Base-by-base conservation (phyloP, 1,284 basidiomycete species). In the Cystobasidiaceae sp. region DNA sequence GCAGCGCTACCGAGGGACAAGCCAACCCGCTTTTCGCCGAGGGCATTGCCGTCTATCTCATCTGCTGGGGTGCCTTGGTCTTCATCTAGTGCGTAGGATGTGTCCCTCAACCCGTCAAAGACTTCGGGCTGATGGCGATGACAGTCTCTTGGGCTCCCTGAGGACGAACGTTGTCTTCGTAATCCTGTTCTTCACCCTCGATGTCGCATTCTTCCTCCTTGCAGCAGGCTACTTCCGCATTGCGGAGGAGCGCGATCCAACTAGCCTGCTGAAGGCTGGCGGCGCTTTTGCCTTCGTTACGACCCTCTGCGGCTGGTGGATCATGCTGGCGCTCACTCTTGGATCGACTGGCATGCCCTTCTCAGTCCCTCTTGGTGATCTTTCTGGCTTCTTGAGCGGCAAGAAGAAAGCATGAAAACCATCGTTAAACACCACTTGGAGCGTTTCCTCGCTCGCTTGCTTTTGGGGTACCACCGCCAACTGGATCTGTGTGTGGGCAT, bases 151-250 rank as follows among this genome's bases (percentile, higher is more conserved):
- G 32, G 71, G 69, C 5, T 62, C 67, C 0, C 57, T 72, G 1
- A 66, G 70, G 17, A 72, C 71, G 4, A 72, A 72, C 58, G 58
- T 67, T 44, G 67, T 69, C 33, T 72, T 72, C 44, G 63, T 62
- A 2, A 30, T 60, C 0, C 68, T 72, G 21, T 71, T 72, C 58
- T 3, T 37, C 7, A 70, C 62, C 59, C 68, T 72, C 15, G 69
- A 71, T 23, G 52, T 68, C 50, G 45, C 34, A n/a, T 71, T 72
- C 61, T 70, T 63, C 39, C 62, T 71, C 9, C 66, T 71, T 0
- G 39, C 58, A 15, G 51, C 58, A 4, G 37, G 59, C 23, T 72
- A 70, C 66, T 46, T 68, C 48, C 58, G 59, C 15, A 46, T 71
- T 28, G 69, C 65, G 58, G 0, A 13, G 67, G 21, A 67, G 50